These are phyloP conservation scores for Achaetomiella virescens DNA, from an alignment of 495 filamentous ascomycete species.

Conservation along the genomic window DNA sequence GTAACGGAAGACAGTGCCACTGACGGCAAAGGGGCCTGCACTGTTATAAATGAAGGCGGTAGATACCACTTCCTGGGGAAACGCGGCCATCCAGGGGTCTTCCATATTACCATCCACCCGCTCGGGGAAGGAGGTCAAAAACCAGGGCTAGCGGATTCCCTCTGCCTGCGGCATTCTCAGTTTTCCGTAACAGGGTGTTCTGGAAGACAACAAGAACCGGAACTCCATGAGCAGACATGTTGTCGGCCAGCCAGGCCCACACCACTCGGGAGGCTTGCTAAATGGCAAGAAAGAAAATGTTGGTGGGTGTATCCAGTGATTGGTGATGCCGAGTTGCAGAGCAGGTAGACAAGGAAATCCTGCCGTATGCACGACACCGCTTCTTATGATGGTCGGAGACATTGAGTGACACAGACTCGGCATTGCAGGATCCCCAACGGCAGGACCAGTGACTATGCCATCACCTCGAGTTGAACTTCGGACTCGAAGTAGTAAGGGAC, in stretches of 20 bases:
- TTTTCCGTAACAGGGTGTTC: neutral
- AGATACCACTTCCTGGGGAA: constrained; percentile 19
- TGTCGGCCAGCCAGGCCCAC: too few relatives aligned
- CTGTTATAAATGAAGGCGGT: constrained; percentile 24
- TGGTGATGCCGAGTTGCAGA: too few relatives aligned
- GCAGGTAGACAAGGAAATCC: neutral
- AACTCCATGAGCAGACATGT: too few relatives aligned
- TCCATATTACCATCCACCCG: constrained; percentile 19
- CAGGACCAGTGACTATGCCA: constrained; percentile 3
- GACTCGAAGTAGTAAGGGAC: too few relatives aligned
- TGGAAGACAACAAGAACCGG: too few relatives aligned
- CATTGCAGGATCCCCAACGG: constrained; percentile 4
- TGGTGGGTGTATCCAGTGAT: too few relatives aligned
- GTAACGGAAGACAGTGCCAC: neutral
- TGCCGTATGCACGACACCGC: neutral
- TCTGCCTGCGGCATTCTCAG: too few relatives aligned
- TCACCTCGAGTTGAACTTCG: neutral
- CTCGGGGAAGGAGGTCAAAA: neutral
- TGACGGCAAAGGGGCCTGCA: constrained; percentile 16
- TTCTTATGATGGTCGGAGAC: neutral
- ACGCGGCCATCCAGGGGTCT: constrained; percentile 9
- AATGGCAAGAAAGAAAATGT: too few relatives aligned
- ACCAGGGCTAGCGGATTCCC: too few relatives aligned
- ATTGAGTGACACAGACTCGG: constrained; percentile 17
- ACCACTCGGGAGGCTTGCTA: too few relatives aligned